Conservation (phyloP, 805 yeast genomes). For the Wickerhamiella azymoides region DNA sequence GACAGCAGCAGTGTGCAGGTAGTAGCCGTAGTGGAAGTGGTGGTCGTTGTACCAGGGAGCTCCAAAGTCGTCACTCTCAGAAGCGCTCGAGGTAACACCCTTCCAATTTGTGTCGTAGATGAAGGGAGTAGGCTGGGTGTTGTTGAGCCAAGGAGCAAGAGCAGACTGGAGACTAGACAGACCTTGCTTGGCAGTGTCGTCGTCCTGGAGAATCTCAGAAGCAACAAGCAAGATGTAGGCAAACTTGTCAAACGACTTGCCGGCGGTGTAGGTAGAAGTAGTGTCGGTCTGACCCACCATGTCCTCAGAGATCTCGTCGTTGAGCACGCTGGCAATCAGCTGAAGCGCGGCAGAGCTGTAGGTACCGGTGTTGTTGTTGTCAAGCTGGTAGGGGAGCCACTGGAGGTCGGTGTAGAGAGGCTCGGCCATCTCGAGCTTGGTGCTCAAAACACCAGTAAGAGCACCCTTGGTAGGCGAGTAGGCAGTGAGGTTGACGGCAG, state of each 20-base stretch:
- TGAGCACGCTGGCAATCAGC: slow-evolving; percentile 35
- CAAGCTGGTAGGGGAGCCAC: slow-evolving; percentile 42
- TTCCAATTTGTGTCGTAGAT: slow-evolving; percentile 59
- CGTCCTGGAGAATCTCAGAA: slow-evolving; percentile 49
- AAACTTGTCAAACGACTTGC: slow-evolving; percentile 78
- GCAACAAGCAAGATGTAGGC: slow-evolving; percentile 72
- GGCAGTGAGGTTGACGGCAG: slow-evolving; percentile 24
- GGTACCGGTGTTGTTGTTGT: slow-evolving; percentile 29
- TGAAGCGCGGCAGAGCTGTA: slow-evolving; percentile 28
- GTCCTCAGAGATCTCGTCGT: slow-evolving; percentile 41
- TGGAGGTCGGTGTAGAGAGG: slow-evolving; percentile 31
- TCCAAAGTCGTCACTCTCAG: slow-evolving; percentile 52
- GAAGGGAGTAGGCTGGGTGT: slow-evolving; percentile 59
- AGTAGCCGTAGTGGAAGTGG: slow-evolving; percentile 81
- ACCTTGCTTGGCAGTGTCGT: slow-evolving; percentile 34
- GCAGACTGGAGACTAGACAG: slow-evolving; percentile 53
- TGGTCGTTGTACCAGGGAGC: slow-evolving; percentile 69
- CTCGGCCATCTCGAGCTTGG: slow-evolving; percentile 24
- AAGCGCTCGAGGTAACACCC: slow-evolving; percentile 26
- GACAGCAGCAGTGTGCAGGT: slow-evolving; percentile 68
- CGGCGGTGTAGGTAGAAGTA: slow-evolving; percentile 83
- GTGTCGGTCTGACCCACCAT: slow-evolving; percentile 44
- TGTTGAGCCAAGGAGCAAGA: slow-evolving; percentile 50
- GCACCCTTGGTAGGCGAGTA: slow-evolving; percentile 38
- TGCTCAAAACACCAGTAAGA: slow-evolving; percentile 26